phyloP scores from a whole-genome alignment of 768 basidiomycete species.

The Nevesoporus exiguus region DNA sequence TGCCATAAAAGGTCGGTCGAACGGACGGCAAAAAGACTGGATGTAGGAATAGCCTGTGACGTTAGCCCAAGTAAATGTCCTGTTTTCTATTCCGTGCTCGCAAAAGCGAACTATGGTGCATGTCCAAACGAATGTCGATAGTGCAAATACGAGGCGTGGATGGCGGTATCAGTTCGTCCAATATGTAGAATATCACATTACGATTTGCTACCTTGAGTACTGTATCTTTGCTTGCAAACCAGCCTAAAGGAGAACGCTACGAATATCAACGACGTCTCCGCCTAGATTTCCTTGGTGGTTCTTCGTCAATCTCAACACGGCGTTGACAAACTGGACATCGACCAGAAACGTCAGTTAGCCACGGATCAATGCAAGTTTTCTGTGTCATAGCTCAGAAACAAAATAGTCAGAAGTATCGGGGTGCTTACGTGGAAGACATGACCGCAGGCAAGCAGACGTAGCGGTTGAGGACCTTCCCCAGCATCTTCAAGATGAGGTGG shows the following conservation, averaged over 20 bases:
- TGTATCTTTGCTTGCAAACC: constrained; percentile 17
- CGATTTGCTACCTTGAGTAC: constrained; percentile 27
- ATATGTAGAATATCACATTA: constrained; percentile 32
- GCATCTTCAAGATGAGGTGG: constrained; percentile 62
- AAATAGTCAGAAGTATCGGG: background rate
- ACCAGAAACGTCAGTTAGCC: constrained; percentile 81
- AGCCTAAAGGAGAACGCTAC: constrained; percentile 4
- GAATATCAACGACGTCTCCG: constrained; percentile 22
- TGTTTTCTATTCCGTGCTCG: background rate
- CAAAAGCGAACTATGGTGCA: background rate
- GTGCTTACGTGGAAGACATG: constrained; percentile 86
- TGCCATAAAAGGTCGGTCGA: background rate
- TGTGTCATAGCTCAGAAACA: constrained; percentile 26
- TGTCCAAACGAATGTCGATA: constrained; percentile 26
- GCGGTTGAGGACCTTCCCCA: constrained; percentile 71
- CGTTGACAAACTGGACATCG: constrained; percentile 87
- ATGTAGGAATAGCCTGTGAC: background rate
- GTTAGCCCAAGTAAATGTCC: background rate
- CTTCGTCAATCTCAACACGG: constrained; percentile 52
- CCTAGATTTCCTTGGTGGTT: constrained; percentile 33
- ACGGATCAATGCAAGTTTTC: constrained; percentile 90
- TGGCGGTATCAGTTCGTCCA: constrained; percentile 26
- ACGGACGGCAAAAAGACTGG: background rate
- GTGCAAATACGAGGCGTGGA: constrained; percentile 21
- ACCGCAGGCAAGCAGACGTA: constrained; percentile 73